Base-by-base conservation (phyloP, 345 rosid genomes). In the Arabidopsis arenosa region DNA sequence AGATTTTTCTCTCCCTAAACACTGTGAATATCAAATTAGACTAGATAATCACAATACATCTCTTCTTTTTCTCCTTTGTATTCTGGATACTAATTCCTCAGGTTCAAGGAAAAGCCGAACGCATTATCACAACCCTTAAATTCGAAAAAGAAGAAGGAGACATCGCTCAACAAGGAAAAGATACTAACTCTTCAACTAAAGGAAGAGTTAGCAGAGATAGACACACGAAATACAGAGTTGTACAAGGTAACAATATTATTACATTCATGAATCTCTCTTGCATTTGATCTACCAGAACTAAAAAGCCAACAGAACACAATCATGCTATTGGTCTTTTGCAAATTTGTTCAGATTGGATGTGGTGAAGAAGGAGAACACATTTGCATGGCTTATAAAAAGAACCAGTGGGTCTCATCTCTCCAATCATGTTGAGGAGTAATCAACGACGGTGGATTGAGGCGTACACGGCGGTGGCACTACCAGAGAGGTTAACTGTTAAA, bases 91-190 rank as follows among this genome's bases (percentile, higher is more conserved):
- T 80, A 91, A 86, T 82, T 81, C 75, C 87, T 35, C 83, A 81
- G 76, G 80, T 71, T 18, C 82, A 73, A 79, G 89, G 79, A 72
- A 80, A 75, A 28, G 81, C 75, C 45, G 93, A 82, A 57, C 76
- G 45, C 41, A 71, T 81, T 63, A 33, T 89, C 56, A 78, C 83
- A 14, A 80, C 82, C 39, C 86, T 89, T 52, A 86, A 87, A 82
- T 85, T 82, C 2, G 91, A 89, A 81, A 90, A 86, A 70, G 92
- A 90, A 87, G 96, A 86, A 74, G 49, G 92, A 89, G 75, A 83
- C 86, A 58, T 83, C 79, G 5, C 83, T 94, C 21, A 82, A 63
- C 90, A 86, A 86, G 76, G 97, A 94, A 81, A 90, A 83, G 81
- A 72, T 83, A 74, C 89, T 75, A 68, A 82, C 85, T 64, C 77